Evolutionary conservation across 345 rosid genomes (phyloP), one percentile per base, ranked within the genome.

Genomic region (Laguncularia racemosa): DNA sequence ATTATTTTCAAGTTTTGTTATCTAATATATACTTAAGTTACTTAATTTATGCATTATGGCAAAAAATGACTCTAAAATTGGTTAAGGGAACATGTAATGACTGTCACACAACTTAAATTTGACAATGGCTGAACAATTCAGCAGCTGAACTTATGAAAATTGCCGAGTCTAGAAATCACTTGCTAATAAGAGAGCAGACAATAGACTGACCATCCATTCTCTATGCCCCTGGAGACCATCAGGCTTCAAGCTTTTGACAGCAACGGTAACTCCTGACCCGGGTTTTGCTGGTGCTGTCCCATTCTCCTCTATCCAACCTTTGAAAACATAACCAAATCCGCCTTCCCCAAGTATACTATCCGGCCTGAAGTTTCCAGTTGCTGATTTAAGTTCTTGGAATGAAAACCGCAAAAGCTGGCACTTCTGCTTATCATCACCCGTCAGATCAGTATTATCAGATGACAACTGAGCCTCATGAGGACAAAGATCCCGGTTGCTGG

Each of bases 321-420:
- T 87, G 64, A 84, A 84, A 46, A 87, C 91, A 59, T 76, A 87
- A 53, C 95, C 91, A 64, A 87, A 84, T 19, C 95, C 95, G 16
- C 95, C 95, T 66, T 87, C 95, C 40, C 95, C 95, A 18, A 84
- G 95, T 60, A 87, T 86, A 72, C 91, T 87, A 65, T 87, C 95
- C 0, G 88, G 91, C 71, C 88, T 78, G 63, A 87, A 87, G 71
- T 87, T 87, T 57, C 91, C 86, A 12, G 91, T 84, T 20, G 95
- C 91, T 16, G 85, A 80, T 75, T 80, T 87, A 13, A 87, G 91
- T 74, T 87, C 84, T 62, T 80, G 88, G 57, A 82, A 84, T 49
- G 78, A 47, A 66, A 87, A 87, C 56, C 82, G 84, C 48, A 84
- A 78, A 59, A 84, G 73, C 64, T 73, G 88, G 69, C 79, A 67